Conservation (phyloP, 805 yeast species). For the Ogataea angusta region DNA sequence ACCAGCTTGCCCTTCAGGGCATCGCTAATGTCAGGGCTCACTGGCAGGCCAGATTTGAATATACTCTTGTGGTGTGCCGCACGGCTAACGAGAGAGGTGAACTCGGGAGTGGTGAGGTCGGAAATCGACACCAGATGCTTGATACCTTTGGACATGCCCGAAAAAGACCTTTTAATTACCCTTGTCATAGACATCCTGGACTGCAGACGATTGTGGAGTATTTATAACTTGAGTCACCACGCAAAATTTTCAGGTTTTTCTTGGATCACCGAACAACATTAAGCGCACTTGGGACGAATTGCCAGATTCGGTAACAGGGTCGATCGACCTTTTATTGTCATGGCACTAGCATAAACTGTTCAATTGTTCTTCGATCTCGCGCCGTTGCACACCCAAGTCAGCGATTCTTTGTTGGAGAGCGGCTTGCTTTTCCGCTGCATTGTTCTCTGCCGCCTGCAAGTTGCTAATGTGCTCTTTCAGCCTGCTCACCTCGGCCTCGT, state of each 20-base stretch:
- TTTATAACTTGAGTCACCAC: conserved; percentile 9
- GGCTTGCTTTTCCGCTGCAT: background rate
- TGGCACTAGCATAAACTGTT: conserved; percentile 5
- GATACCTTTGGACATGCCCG: conserved; percentile 27
- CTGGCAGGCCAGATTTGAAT: conserved; percentile 52
- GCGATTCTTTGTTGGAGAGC: conserved; percentile 1
- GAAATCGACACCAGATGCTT: conserved; percentile 83
- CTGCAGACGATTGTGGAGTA: background rate
- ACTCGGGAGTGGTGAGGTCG: conserved; percentile 71
- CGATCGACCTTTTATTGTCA: conserved; percentile 9
- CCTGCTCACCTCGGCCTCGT: conserved; percentile 2
- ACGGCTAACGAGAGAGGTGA: conserved; percentile 64
- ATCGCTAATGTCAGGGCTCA: conserved; percentile 37
- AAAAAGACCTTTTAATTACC: conserved; percentile 30
- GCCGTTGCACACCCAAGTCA: conserved; percentile 1
- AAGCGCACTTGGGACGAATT: conserved; percentile 19
- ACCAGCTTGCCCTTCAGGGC: conserved; percentile 76
- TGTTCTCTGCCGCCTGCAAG: conserved; percentile 1
- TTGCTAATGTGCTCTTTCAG: conserved; percentile 2
- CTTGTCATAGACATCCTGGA: conserved; percentile 5
- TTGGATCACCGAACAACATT: background rate
- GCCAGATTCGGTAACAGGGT: conserved; percentile 11
- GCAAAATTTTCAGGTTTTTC: conserved; percentile 12
- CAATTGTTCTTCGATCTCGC: conserved; percentile 1
- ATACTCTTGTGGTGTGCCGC: conserved; percentile 66